phyloP scores from a whole-genome alignment of 495 filamentous ascomycete genomes.

The Trichoderma orchidacearum region DNA sequence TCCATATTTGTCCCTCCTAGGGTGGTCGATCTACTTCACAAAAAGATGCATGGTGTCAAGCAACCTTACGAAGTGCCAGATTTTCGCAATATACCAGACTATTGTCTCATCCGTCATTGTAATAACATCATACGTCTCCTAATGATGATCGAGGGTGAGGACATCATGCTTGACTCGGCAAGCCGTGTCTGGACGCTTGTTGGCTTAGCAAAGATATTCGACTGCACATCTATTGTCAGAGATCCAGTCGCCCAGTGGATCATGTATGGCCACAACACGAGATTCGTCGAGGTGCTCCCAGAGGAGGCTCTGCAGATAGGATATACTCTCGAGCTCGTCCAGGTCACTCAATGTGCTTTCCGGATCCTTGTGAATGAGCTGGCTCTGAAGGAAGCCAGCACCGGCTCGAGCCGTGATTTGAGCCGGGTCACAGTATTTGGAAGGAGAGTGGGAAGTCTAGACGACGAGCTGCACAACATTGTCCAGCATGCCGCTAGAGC shows the following conservation, averaged over 20 bases:
- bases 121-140: conserved; percentile 47
- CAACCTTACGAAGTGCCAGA: conserved; percentile 2
- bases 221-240: conserved; percentile 26
- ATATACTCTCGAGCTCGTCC: conserved; percentile 18
- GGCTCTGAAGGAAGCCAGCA: conserved; percentile 12
- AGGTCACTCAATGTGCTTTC: conserved; percentile 22
- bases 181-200: conserved; percentile 50
- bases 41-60: background rate
- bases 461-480: conserved; percentile 15
- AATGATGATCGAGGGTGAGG: conserved; percentile 32
- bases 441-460: conserved; percentile 9
- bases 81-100: conserved; percentile 32
- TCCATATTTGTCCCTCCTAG: background rate
- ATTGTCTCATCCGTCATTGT: conserved; percentile 46
- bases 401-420: background rate
- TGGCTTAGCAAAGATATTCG: conserved; percentile 42
- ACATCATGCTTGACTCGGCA: conserved; percentile 47
- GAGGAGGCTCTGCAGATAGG: conserved; percentile 29
- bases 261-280: conserved; percentile 21
- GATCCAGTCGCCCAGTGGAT: conserved; percentile 23
- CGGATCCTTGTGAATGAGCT: conserved; percentile 28
- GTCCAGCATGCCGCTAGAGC: conserved; percentile 16
- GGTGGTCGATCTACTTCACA: background rate
- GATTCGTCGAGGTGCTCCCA: conserved; percentile 30
- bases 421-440: conserved; percentile 9